Conservation (phyloP, 306 rosid species). For the Mucuna pruriens region DNA sequence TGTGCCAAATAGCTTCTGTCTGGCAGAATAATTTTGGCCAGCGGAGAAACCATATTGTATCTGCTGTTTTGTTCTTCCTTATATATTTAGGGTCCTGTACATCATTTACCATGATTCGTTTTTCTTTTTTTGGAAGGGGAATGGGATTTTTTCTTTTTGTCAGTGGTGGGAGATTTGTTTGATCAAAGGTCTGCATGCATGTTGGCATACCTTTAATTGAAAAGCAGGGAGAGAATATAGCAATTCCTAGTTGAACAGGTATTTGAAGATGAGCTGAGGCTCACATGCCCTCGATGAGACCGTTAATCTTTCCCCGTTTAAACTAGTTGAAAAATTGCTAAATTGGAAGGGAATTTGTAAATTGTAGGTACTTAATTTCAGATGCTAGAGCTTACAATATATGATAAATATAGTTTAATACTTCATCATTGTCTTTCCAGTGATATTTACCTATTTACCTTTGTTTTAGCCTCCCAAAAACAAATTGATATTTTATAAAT, state of each 20-base stretch:
- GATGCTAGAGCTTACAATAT: conserved; percentile 13
- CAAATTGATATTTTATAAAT: too few species aligned
- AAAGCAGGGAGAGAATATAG: neutral
- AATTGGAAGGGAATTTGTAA: conserved; percentile 33
- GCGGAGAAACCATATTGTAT: neutral
- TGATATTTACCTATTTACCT: too few species aligned
- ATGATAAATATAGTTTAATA: neutral
- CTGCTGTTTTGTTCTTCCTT: neutral
- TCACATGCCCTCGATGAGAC: neutral
- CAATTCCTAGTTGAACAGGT: conserved; percentile 1
- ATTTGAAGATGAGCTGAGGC: neutral
- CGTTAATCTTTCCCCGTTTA: neutral
- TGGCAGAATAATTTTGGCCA: conserved; percentile 1
- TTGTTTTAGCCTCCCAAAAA: too few species aligned
- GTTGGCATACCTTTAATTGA: neutral
- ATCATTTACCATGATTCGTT: conserved; percentile 15
- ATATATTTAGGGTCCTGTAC: neutral
- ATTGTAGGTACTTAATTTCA: conserved; percentile 2
- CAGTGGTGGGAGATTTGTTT: neutral
- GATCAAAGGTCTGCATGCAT: conserved; percentile 8
- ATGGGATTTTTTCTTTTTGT: neutral
- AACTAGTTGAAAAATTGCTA: neutral
- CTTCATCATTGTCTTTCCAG: neutral
- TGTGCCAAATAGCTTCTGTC: conserved; percentile 37
- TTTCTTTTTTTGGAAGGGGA: neutral